phyloP scores from a whole-genome alignment of 2,329 filamentous ascomycete genomes.

The Hirsutella thompsonii region DNA sequence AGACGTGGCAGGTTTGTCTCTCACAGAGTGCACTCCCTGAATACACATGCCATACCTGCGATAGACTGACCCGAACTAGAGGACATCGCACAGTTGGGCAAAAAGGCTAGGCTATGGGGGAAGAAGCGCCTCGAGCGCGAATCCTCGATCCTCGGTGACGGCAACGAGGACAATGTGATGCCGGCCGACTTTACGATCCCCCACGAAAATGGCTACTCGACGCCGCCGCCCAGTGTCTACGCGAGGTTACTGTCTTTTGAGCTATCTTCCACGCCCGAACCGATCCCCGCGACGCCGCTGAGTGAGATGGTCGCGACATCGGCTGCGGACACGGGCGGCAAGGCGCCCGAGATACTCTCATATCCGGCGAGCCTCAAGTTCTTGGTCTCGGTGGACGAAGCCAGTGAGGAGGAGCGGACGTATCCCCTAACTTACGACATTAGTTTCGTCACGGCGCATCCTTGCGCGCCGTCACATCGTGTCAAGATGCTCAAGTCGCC shows the following conservation, averaged over 20 bases:
- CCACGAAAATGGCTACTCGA: conserved; percentile 38
- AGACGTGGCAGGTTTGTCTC: conserved; percentile 28
- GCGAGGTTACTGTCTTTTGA: conserved; percentile 38
- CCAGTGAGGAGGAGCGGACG: conserved; percentile 25
- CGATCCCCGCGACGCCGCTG: conserved; percentile 30
- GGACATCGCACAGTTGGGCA: conserved; percentile 34
- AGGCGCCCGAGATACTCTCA: conserved; percentile 19
- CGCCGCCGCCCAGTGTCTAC: conserved; percentile 31
- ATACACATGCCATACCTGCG: not conserved
- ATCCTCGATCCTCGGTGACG: conserved; percentile 46
- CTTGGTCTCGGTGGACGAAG: conserved; percentile 22
- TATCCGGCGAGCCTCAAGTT: conserved; percentile 23
- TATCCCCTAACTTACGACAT: conserved; percentile 43
- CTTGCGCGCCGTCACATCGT: conserved; percentile 44
- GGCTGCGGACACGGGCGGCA: conserved; percentile 18
- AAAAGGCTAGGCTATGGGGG: conserved; percentile 47
- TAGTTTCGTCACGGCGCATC: conserved; percentile 53
- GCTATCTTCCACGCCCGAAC: conserved; percentile 30
- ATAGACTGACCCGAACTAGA: conserved; percentile 17
- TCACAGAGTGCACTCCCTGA: not conserved
- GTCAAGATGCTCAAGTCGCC: conserved; percentile 47
- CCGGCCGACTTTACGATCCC: conserved; percentile 52
- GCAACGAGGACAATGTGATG: conserved; percentile 38
- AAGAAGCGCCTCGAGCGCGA: conserved; percentile 46
- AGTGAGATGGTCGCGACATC: conserved; percentile 25